phyloP scores from a whole-genome alignment of 1,284 basidiomycete species.

The Schizophyllum amplum region DNA sequence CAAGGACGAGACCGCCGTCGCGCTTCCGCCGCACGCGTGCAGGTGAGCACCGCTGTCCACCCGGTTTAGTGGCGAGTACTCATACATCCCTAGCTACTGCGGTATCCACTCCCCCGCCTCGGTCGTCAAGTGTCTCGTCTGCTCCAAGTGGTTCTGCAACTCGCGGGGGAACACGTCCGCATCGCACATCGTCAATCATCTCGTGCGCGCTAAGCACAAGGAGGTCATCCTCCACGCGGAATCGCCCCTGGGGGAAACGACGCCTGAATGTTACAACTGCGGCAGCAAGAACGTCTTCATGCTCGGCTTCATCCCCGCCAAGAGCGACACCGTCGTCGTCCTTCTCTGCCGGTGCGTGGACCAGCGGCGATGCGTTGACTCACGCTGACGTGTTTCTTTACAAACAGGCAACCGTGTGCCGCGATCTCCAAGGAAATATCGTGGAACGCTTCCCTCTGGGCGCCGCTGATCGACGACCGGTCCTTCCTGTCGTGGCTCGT shows the following conservation, averaged over 20 bases:
- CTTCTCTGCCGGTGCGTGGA: constrained; percentile 83
- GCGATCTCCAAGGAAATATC: constrained; percentile 96
- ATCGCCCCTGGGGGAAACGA: constrained; percentile 92
- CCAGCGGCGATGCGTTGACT: neutral
- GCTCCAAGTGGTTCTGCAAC: constrained; percentile 99
- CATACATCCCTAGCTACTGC: constrained; percentile 66
- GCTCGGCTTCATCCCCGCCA: constrained; percentile 98
- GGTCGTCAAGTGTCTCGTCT: constrained; percentile 94
- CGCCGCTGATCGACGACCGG: constrained; percentile 96
- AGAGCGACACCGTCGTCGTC: constrained; percentile 98
- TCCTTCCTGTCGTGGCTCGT: constrained; percentile 99
- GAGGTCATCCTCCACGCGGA: constrained; percentile 96
- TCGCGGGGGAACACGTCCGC: constrained; percentile 97
- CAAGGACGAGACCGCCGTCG: constrained; percentile 78
- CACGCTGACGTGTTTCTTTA: neutral
- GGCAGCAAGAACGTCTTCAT: constrained; percentile 99
- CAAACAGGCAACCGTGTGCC: constrained; percentile 96
- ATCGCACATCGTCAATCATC: constrained; percentile 98
- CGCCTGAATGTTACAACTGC: constrained; percentile 98
- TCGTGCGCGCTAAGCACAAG: constrained; percentile 98
- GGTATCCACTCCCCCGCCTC: constrained; percentile 98
- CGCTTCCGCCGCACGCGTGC: constrained; percentile 88
- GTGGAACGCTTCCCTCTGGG: constrained; percentile 98
- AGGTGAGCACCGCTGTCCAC: constrained; percentile 48
- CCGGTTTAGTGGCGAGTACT: constrained; percentile 6